These are phyloP conservation scores for Aspergillus asperescens DNA, from an alignment of 495 filamentous ascomycete genomes.

Conservation along the genomic window DNA sequence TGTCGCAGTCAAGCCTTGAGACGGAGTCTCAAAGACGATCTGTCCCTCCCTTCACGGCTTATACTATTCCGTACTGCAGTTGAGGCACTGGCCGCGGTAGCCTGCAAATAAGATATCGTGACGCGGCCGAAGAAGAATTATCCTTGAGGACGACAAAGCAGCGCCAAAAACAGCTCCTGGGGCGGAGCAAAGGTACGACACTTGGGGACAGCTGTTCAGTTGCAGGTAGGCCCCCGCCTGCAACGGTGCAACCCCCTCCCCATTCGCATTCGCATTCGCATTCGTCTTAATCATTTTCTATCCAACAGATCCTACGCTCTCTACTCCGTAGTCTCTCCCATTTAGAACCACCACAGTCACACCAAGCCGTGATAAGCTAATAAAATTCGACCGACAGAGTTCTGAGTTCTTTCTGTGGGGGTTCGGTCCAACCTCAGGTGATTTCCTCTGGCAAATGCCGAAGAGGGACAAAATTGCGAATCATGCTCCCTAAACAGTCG, in stretches of 20 bases:
- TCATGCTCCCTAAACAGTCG: no score
- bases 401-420: conserved; percentile 4
- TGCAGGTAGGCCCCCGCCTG: no score
- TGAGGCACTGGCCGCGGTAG: not conserved
- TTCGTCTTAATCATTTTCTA: not conserved
- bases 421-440: conserved; percentile 15
- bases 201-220: not conserved
- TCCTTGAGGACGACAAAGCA: not conserved
- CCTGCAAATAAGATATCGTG: not conserved
- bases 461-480: not conserved
- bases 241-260: not conserved
- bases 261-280: not conserved
- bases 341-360: not conserved
- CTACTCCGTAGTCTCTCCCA: no score
- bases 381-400: no score
- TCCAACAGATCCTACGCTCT: no score
- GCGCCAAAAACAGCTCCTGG: not conserved
- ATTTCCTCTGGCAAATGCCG: conserved; percentile 5
- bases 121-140: not conserved
- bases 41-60: not conserved
- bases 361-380: no score
- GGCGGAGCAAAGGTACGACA: not conserved
- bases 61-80: not conserved
- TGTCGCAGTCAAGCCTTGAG: conserved; percentile 15
- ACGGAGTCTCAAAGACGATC: conserved; percentile 1